Evolutionary conservation across 1,284 basidiomycete species (phyloP), one percentile per base, ranked within the genome.

Genomic region (Pulchroboletus neoregius): DNA sequence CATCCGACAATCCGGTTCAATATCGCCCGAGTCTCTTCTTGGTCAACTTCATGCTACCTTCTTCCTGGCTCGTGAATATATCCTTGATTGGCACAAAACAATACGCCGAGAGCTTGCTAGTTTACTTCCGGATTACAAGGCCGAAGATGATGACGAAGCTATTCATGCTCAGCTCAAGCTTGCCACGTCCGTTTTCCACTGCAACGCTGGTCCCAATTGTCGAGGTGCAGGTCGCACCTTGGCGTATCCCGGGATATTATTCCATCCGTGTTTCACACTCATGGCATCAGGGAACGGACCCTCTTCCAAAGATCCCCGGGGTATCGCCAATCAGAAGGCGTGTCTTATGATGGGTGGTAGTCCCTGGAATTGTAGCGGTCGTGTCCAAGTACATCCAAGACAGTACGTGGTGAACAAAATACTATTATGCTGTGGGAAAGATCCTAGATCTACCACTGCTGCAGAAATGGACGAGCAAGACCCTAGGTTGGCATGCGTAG

Each of bases 351-450:
- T 67, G 49, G 67, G 58, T 4, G 52, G 63, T 15, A 48, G 61
- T 18, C 52, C 40, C 39, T 76, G 71, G 71, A 57, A 45, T 24
- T 54, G 70, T 28, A 61, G 63, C 43, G 45, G 42, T 30, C 50
- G 46, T 15, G 46, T 62, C 44, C 51, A 49, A 28, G 44, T 52
- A 12, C 62, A 61, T 36, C 58, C 56, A 18, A 58, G 39, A 41
- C 61, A 50, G 13, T 24, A 43, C 15, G 38, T 47, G 13, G 51
- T 58, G 28, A 45, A 50, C 18, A 48, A 50, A 18, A 39, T 65
- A 23, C 6, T 67, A 12, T 34, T 23, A 22, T 52, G 47, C 23
- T 65, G 55, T 28, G 50, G 56, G 27, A 57, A 45, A 38, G 61
- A 67, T 37, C 61, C 61, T 28, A 30, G 33, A 38, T 57, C 50